Base-by-base conservation (phyloP, 73 alveolate genomes). In the Stentor coeruleus region DNA sequence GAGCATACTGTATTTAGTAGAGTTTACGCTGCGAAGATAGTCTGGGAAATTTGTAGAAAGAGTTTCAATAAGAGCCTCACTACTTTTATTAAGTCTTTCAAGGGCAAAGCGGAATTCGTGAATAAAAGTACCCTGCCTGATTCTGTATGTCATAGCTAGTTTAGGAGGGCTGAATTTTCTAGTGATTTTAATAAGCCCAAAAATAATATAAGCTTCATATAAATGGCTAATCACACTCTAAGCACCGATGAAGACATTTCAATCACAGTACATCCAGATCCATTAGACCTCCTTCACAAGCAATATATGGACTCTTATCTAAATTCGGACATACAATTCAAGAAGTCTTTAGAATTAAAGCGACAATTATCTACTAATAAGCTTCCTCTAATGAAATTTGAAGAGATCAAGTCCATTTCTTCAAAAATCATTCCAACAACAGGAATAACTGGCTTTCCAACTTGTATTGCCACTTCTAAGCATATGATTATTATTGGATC, bases 121-220 rank as follows among this genome's bases (percentile, higher is more conserved):
- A 1, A 66, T 66, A 31, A 28, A 66, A 1, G 42, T 14, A 2
- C 15, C 33, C 33, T 66, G n/a, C 20, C 33, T 66, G 33, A 20
- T 37, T 15, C 37, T 20, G 39, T 66, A 66, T 28, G 33, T 33
- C 14, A 66, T 66, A 26, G 42, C 79, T 11, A 66, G n/a, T 33
- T 66, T 66, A 14, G 79, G 79, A 20, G 79, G 79, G 79, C 33
- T 66, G 33, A 66, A 66, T 33, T 66, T 66, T 37, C n/a, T 15
- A 11, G 79, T 40, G 39, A 66, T 33, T 66, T 66, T 26, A 6
- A 49, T 11, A 49, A 20, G 66, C 20, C 20, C 66, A 20, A 49
- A 11, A 20, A 20, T 6, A 11, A 6, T 20, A 49, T 49, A 49
- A 11, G 6, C 6, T 49, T 49, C 66, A 11, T 49, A 49, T 49